Evolutionary conservation across 106 monocot genomes (phyloP).

Genomic region (Cymbidium sinense): DNA sequence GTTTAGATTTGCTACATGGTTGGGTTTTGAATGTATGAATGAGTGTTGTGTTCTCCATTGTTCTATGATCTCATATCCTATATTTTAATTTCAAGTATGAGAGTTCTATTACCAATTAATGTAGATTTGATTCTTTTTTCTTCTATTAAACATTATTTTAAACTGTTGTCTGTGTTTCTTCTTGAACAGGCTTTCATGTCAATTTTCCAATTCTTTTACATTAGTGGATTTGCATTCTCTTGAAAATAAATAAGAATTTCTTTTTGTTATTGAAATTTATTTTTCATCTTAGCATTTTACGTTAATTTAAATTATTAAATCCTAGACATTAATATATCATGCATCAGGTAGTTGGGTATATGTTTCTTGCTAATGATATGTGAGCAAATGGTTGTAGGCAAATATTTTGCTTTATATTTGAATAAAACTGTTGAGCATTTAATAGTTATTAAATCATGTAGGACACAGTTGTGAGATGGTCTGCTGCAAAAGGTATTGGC

Average conservation of each 20-base stretch:
- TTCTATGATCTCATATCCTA: too few relatives aligned
- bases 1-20: too few relatives aligned
- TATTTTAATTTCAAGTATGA: too few relatives aligned
- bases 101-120: too few relatives aligned
- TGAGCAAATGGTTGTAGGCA: background rate
- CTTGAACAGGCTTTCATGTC: background rate
- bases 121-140: background rate
- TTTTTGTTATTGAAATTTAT: background rate
- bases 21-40: too few relatives aligned
- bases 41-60: too few relatives aligned
- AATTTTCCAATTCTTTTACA: background rate
- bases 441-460: slow-evolving; percentile 29
- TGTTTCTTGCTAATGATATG: background rate
- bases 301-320: background rate
- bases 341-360: background rate
- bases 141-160: slow-evolving; percentile 3
- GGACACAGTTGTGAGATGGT: slow-evolving; percentile 96
- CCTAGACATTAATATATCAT: background rate
- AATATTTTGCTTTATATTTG: background rate
- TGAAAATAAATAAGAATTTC: too few relatives aligned
- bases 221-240: background rate
- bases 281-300: background rate
- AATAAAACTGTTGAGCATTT: background rate
- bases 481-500: slow-evolving; percentile 97
- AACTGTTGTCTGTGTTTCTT: background rate